phyloP scores from a whole-genome alignment of 768 basidiomycete genomes.

The Botryobasidium botryosum region DNA sequence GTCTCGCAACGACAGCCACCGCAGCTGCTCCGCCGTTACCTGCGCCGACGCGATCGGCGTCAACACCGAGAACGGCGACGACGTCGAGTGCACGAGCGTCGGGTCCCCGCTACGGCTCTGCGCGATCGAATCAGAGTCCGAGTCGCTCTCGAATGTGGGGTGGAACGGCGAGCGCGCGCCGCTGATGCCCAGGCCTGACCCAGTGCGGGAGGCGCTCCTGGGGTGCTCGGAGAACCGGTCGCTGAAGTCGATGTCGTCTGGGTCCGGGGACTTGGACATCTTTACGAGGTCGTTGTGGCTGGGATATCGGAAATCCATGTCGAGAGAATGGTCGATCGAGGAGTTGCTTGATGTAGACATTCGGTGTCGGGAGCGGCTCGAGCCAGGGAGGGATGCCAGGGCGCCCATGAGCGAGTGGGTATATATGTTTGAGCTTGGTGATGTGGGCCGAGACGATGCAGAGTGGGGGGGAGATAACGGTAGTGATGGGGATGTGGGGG shows the following conservation, averaged over 20 bases:
- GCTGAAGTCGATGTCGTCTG: neutral
- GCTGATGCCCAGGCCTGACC: no score
- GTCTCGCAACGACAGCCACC: neutral
- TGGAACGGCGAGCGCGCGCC: no score
- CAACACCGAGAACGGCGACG: slow-evolving; percentile 31
- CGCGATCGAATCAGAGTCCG: slow-evolving; percentile 29
- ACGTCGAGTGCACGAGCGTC: slow-evolving; percentile 35
- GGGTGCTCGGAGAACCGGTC: neutral
- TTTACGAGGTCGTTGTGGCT: slow-evolving; percentile 27
- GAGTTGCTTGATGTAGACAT: slow-evolving; percentile 24
- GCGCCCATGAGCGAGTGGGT: neutral
- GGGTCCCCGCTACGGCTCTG: slow-evolving; percentile 22
- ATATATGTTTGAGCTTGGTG: neutral
- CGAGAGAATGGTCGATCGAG: slow-evolving; percentile 22
- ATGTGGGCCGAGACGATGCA: slow-evolving; percentile 48
- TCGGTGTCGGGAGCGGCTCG: slow-evolving; percentile 11
- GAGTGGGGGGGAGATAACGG: slow-evolving; percentile 27
- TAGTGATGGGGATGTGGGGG: slow-evolving; percentile 26
- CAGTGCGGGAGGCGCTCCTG: slow-evolving; percentile 15
- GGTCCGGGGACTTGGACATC: slow-evolving; percentile 30
- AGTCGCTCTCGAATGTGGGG: slow-evolving; percentile 36
- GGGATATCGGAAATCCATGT: slow-evolving; percentile 15
- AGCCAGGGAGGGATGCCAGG: slow-evolving; percentile 18
- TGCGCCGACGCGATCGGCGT: slow-evolving; percentile 52
- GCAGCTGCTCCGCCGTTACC: slow-evolving; percentile 39